Evolutionary conservation across 768 basidiomycete species (phyloP), one percentile per base, ranked within the genome.

Genomic region (Termitomyces sp.): DNA sequence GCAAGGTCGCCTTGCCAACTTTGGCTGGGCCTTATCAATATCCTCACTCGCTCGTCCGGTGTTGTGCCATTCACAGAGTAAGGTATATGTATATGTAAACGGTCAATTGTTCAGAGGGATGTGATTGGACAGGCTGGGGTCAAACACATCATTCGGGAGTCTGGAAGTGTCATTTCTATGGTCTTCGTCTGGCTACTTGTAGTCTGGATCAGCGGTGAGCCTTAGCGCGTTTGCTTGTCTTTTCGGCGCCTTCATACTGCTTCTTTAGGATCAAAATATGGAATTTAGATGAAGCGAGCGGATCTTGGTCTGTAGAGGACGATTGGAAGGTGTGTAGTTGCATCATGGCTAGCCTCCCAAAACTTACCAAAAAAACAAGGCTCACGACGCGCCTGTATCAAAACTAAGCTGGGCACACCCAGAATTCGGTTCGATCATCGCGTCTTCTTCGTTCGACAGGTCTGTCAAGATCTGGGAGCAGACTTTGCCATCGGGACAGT

Each of bases 391-490:
- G 16, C 87, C 96, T 0, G 81, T 97, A 40, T 85, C 93, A 8
- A 88, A 84, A 71, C 67, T 97, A 15, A 84, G 84, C 56, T 98
- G 94, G 92, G 94, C 94, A 1, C 94, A 96, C 70, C 94, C 96
- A 5, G 89, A 95, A 73, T 95, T 94, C 61, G 96, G 94, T 4
- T 84, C 87, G 1, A 84, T 97, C 56, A 79, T 98, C 58, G 94
- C 94, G 0, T 92, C 91, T 4, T 85, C 87, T 5, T 94, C 91
- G 2, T 94, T 95, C 68, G 96, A 98, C 74, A 84, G 96, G 28
- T 91, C 91, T 0, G 91, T 95, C 58, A 92, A 96, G 73, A 84
- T 99, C 16, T 98, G 94, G 94, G 92, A 96, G 70, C 85, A 91
- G 73, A 77, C 76, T 0, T 73, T 74, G 8, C 65, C 71, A 2